Base-by-base conservation (phyloP, 768 basidiomycete species). In the Dioszegia crocea region DNA sequence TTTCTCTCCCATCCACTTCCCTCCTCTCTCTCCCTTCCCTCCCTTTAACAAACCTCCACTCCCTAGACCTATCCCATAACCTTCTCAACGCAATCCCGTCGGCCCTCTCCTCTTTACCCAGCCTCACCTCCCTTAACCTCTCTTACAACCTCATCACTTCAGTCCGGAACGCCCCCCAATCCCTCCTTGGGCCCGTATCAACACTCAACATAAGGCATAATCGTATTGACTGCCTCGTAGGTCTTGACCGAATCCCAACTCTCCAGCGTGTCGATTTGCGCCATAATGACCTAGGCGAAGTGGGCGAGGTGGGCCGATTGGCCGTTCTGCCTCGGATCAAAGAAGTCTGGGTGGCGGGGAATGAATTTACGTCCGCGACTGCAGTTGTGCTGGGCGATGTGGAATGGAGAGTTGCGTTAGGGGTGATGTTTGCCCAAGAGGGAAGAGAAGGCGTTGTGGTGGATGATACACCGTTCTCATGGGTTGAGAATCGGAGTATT, bases 121-220 rank as follows among this genome's bases (percentile, higher is more conserved):
- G 86, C 62, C 87, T 99, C 52, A 77, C 85, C 54, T 89, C 88
- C n/a, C 86, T 99, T 66, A 93, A 96, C 77, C 84, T 99, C n/a
- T 82, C 89, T 16, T 88, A 93, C 77, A 99, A 99, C 79, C 90
- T 99, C 84, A 91, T 99, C 65, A 91, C 94, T n/a, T 92, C 93
- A 17, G 87, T 98, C 17, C 83, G 92, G 3, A 88, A 89, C 27
- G 89, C 96, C 58, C 88, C 91, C 70, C 19, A 31, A 4, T 83
- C 83, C 36, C 84, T 85, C 52, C 82, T 97, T 36, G 89, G 89
- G 1, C 85, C 86, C 61, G 81, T 96, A 24, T 80, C 86, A 17
- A 80, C 82, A 5, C 80, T 98, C 67, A 91, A 94, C 76, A 81
- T 98, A 17, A 83, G 88, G 0, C 80, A 82, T 55, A 98, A 98